A percentile compares a stretch with the other conserved stretches of the same genome.
phyloP scores from a whole-genome alignment of 805 yeast species.

The Saturnispora dispora region DNA sequence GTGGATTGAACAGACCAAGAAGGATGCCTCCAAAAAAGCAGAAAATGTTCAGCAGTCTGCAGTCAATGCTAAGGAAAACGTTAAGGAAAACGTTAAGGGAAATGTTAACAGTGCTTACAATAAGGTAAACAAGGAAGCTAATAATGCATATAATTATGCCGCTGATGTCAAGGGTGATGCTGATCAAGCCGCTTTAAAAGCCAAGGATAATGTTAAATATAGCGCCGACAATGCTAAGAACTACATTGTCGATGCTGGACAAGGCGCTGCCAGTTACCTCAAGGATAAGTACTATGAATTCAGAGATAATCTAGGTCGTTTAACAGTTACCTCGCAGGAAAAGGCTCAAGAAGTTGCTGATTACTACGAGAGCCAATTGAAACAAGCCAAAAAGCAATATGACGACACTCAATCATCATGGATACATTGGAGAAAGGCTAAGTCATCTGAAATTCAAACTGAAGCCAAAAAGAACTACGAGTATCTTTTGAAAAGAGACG shows the following conservation, averaged over 20 bases:
- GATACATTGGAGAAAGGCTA: slow-evolving; percentile 25
- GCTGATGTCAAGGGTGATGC: slow-evolving; percentile 1
- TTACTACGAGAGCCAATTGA: not conserved
- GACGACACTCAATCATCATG: slow-evolving; percentile 24
- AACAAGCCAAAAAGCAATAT: slow-evolving; percentile 20
- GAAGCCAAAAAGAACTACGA: slow-evolving; percentile 22
- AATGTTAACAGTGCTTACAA: not conserved
- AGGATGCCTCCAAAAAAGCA: not conserved
- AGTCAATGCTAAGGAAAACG: not conserved
- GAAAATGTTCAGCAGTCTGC: not conserved
- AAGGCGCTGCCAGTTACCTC: slow-evolving; percentile 6
- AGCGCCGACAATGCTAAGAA: slow-evolving; percentile 2
- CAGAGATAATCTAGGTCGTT: slow-evolving; percentile 12
- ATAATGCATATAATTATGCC: slow-evolving; percentile 1
- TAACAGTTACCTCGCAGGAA: slow-evolving; percentile 18
- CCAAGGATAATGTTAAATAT: not conserved
- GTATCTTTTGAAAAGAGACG: slow-evolving; percentile 15
- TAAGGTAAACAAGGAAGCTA: not conserved
- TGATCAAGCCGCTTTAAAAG: not conserved
- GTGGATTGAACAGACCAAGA: slow-evolving; percentile 12
- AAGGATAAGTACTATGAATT: slow-evolving; percentile 30
- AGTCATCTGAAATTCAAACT: slow-evolving; percentile 23
- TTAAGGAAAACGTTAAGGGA: slow-evolving; percentile 1
- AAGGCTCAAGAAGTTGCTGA: slow-evolving; percentile 2
- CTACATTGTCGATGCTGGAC: not conserved